Evolutionary conservation across 116 monocot species (phyloP), one percentile per base, ranked within the genome.

Genomic region (Zostera marina): DNA sequence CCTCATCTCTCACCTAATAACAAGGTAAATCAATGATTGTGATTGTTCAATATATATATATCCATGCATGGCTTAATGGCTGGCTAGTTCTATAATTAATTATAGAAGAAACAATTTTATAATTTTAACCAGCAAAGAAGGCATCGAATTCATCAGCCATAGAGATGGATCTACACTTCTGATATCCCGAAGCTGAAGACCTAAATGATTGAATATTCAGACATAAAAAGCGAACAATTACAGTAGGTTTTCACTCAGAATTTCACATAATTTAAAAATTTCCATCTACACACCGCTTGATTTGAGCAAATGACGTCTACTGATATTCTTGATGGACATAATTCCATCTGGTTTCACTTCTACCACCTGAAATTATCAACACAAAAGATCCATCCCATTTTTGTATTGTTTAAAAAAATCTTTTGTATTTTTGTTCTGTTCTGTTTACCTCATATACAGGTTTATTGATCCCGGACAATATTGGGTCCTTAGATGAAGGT

Each of bases 1-100:
- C 96, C 25, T 98, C 82, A 15, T 90, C 90, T 12, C 96, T 74
- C 11, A 90, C 83, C 92, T 92, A n/a, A n/a, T n/a, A n/a, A n/a
- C n/a, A n/a, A n/a, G n/a, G n/a, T n/a, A n/a, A n/a, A n/a, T n/a
- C n/a, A n/a, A n/a, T n/a, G n/a, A n/a, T n/a, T n/a, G n/a, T n/a
- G n/a, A n/a, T n/a, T n/a, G n/a, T n/a, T n/a, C n/a, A n/a, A n/a
- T n/a, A n/a, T n/a, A n/a, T n/a, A n/a, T n/a, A n/a, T n/a, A 32
- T 32, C 5, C 32, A 32, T 32, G 32, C 32, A 32, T 32, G 32
- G 4, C n/a, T n/a, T n/a, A n/a, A n/a, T n/a, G n/a, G n/a, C n/a
- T n/a, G n/a, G n/a, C n/a, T n/a, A n/a, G n/a, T n/a, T n/a, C n/a
- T n/a, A n/a, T n/a, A n/a, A n/a, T n/a, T n/a, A n/a, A n/a, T n/a